A percentile compares a stretch with the other conserved stretches of the same genome.
These are phyloP conservation scores for Phymatotrichopsis omnivora DNA, from an alignment of 2,329 filamentous ascomycete genomes.

Conservation along the genomic window DNA sequence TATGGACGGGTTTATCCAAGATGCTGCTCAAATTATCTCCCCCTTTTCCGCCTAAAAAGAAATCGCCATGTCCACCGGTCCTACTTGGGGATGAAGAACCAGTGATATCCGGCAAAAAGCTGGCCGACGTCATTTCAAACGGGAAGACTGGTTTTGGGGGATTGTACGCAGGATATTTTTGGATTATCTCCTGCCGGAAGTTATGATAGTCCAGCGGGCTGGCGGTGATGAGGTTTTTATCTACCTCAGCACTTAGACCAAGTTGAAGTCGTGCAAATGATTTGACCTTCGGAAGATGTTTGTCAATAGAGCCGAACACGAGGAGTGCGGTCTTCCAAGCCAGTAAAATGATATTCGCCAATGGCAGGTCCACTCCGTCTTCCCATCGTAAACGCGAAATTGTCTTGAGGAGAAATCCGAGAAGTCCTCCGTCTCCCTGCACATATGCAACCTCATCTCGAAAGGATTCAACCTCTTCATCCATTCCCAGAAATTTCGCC, in stretches of 20 bases:
- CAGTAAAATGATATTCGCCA: conserved; percentile 27
- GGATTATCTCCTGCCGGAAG: conserved; percentile 92
- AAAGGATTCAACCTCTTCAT: conserved; percentile 27
- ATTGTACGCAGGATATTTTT: conserved; percentile 94
- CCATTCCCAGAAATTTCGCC: conserved; percentile 24
- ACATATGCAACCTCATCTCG: conserved; percentile 40
- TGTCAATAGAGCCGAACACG: conserved; percentile 56
- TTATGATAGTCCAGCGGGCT: conserved; percentile 93
- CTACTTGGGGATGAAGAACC: conserved; percentile 40
- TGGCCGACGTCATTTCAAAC: conserved; percentile 81
- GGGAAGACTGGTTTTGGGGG: conserved; percentile 75
- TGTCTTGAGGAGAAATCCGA: conserved; percentile 43
- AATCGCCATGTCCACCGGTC: conserved; percentile 37
- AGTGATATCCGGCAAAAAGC: conserved; percentile 68
- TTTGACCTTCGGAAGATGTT: conserved; percentile 65
- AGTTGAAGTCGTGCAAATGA: conserved; percentile 52
- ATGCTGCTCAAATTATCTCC: conserved; percentile 51
- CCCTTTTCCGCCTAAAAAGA: conserved; percentile 32
- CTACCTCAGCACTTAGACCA: conserved; percentile 41
- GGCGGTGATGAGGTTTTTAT: conserved; percentile 69
- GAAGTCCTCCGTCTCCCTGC: conserved; percentile 38
- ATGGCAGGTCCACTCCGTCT: conserved; percentile 41
- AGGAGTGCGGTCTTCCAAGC: conserved; percentile 81
- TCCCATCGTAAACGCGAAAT: conserved; percentile 37
- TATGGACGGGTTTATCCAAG: conserved; percentile 90